Conservation (phyloP, 495 filamentous ascomycete species). For the Astrothelium subdiscretum region DNA sequence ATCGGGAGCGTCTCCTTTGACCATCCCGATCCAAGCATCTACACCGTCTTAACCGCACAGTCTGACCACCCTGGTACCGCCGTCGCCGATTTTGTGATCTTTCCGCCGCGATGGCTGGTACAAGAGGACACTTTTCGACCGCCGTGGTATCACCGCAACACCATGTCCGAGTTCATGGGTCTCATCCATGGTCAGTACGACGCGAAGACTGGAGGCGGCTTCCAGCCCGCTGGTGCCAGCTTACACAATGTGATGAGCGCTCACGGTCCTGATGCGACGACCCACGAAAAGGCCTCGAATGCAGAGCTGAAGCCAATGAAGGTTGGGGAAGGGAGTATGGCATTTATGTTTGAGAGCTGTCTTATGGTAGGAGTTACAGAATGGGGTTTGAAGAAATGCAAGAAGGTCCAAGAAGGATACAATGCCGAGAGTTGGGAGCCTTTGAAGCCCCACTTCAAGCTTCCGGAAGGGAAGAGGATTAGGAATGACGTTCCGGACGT, state of each 20-base stretch:
- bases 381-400: constrained; percentile 75
- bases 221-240: constrained; percentile 50
- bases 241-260: constrained; percentile 55
- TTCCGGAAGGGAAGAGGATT: constrained; percentile 56
- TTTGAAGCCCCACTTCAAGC: constrained; percentile 64
- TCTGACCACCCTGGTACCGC: constrained; percentile 56
- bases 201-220: constrained; percentile 51
- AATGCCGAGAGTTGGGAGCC: constrained; percentile 77
- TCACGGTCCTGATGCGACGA: constrained; percentile 47
- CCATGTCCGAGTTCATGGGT: constrained; percentile 80
- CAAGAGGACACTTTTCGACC: constrained; percentile 68
- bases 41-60: constrained; percentile 65
- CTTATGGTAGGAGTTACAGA: constrained; percentile 83
- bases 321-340: constrained; percentile 52
- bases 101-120: constrained; percentile 73
- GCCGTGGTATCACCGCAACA: constrained; percentile 72
- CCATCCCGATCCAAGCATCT: constrained; percentile 75
- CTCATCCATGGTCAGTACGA: constrained; percentile 61
- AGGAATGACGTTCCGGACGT: constrained; percentile 27
- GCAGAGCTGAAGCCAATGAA: constrained; percentile 46
- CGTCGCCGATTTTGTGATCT: constrained; percentile 73
- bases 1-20: constrained; percentile 64
- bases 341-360: constrained; percentile 57
- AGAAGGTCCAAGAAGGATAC: constrained; percentile 75
- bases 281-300: constrained; percentile 48